Percentiles rank a stretch among this genome's conserved stretches.
These are phyloP conservation scores for Agrocybe praecox DNA, from an alignment of 768 basidiomycete species.

Conservation along the genomic window DNA sequence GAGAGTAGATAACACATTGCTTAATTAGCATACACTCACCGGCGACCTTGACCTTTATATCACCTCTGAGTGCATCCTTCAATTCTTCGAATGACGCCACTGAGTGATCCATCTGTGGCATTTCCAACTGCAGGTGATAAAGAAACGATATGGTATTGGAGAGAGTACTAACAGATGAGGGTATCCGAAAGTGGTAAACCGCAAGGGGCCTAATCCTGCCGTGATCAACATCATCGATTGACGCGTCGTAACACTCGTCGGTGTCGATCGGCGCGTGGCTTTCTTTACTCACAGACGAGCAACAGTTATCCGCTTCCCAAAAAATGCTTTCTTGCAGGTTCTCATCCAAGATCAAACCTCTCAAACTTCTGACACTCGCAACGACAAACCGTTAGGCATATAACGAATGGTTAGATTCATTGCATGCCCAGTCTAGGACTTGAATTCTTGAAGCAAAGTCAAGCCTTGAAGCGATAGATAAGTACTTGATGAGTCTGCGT, in stretches of 20 bases:
- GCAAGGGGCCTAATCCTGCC: background rate
- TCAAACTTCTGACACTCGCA: too few species aligned
- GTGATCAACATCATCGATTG: background rate
- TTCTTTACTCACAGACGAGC: too few species aligned
- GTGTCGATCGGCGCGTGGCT: background rate
- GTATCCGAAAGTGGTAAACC: background rate
- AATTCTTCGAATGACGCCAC: constrained; percentile 58
- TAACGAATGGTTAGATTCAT: too few species aligned
- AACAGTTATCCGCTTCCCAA: too few species aligned
- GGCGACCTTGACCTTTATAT: constrained; percentile 92
- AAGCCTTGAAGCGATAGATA: too few species aligned
- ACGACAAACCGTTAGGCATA: too few species aligned
- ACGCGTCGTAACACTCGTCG: too few species aligned
- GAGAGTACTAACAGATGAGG: background rate
- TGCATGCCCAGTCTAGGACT: too few species aligned
- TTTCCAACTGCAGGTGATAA: background rate
- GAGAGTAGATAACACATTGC: background rate
- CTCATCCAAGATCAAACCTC: too few species aligned
- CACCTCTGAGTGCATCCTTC: constrained; percentile 49
- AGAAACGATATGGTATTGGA: background rate
- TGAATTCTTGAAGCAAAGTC: too few species aligned
- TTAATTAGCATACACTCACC: constrained; percentile 49
- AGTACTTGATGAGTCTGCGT: too few species aligned
- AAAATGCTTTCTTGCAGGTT: too few species aligned
- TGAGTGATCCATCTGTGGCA: constrained; percentile 23